These are phyloP conservation scores for Lactarius akahatsu DNA, from an alignment of 768 basidiomycete genomes.

Conservation along the genomic window DNA sequence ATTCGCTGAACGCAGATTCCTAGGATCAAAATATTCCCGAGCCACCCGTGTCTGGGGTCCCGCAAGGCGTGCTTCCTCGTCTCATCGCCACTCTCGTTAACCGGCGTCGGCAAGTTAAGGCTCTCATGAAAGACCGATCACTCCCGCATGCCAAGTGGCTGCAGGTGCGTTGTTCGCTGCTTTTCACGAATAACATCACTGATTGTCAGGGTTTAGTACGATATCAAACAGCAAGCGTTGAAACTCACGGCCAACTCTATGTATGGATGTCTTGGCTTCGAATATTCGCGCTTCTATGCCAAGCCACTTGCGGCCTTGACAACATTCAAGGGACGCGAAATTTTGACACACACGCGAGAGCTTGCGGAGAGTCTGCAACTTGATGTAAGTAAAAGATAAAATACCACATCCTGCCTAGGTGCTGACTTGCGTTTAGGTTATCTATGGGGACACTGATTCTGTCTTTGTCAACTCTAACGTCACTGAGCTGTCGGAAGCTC, in stretches of 20 bases:
- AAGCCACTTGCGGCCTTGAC: conserved; percentile 95
- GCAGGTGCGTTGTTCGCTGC: conserved; percentile 54
- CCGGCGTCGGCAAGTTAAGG: conserved; percentile 87
- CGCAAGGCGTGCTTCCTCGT: conserved; percentile 90
- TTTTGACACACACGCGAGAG: conserved; percentile 89
- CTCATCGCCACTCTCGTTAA: conserved; percentile 96
- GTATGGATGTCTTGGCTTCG: conserved; percentile 99
- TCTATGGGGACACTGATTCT: conserved; percentile 99
- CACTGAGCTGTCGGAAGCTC: conserved; percentile 81
- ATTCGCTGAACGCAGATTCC: conserved; percentile 36
- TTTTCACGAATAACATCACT: conserved; percentile 8
- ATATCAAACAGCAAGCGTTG: conserved; percentile 95
- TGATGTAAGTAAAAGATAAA: conserved; percentile 58
- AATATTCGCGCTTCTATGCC: conserved; percentile 95
- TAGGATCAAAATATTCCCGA: conserved; percentile 89
- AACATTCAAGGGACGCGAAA: conserved; percentile 97
- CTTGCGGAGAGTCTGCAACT: conserved; percentile 87
- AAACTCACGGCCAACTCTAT: conserved; percentile 99
- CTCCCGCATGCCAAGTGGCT: conserved; percentile 71
- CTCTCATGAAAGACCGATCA: conserved; percentile 86
- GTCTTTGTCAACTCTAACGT: conserved; percentile 98
- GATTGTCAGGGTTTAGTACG: conserved; percentile 55
- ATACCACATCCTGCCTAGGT: neutral
- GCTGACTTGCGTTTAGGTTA: conserved; percentile 57
- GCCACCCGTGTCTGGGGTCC: conserved; percentile 66